Evolutionary conservation across 1,139 yeast species (phyloP).

Genomic region (Scheffersomyces segobiensis): DNA sequence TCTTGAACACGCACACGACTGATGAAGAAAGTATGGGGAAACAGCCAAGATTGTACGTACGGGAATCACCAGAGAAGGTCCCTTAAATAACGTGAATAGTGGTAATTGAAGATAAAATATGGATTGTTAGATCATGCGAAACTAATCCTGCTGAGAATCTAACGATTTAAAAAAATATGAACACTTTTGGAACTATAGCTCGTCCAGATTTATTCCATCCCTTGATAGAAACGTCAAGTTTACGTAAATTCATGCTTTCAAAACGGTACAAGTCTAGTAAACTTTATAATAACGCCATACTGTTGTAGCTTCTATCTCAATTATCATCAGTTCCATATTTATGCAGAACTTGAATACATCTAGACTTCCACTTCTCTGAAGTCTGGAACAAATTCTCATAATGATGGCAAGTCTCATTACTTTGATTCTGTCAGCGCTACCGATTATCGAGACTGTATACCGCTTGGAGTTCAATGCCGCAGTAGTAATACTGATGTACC

Average conservation of each 20-base stretch:
- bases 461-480: neutral
- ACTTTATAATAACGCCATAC: neutral
- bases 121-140: neutral
- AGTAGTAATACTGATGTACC: neutral
- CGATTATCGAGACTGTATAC: neutral
- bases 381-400: neutral
- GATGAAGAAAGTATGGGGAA: neutral
- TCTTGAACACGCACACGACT: constrained; percentile 11
- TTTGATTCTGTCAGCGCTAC: neutral
- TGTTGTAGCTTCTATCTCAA: neutral
- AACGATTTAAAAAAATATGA: too few relatives aligned
- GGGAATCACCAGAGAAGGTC: neutral
- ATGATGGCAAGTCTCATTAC: neutral
- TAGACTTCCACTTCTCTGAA: neutral
- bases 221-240: neutral
- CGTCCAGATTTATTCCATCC: neutral
- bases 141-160: neutral
- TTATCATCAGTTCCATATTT: neutral
- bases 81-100: neutral
- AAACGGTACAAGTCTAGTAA: neutral
- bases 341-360: neutral
- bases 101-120: too few relatives aligned
- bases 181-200: neutral
- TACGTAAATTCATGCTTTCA: neutral
- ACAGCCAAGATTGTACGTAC: neutral